Conservation (phyloP, 1,284 basidiomycete genomes). For the Boletellus sp. region DNA sequence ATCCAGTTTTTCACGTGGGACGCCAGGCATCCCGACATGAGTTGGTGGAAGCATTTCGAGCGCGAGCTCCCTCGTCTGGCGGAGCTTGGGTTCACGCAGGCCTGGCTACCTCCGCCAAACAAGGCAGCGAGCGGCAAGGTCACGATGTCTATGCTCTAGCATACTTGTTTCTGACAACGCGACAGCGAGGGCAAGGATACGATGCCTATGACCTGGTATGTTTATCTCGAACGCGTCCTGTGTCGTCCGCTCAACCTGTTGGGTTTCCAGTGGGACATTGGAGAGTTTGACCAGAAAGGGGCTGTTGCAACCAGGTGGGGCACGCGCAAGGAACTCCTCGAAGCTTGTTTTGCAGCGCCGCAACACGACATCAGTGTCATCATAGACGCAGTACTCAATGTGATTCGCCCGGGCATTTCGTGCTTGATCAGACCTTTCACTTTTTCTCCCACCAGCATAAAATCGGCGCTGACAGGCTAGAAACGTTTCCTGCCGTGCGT, state of each 20-base stretch:
- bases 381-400: slow-evolving; percentile 77
- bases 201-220: slow-evolving; percentile 77
- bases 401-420: slow-evolving; percentile 33
- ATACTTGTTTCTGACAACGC: slow-evolving; percentile 5
- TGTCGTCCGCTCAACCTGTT: neutral
- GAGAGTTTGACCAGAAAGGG: slow-evolving; percentile 89
- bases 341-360: slow-evolving; percentile 58
- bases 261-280: slow-evolving; percentile 75
- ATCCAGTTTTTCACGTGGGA: slow-evolving; percentile 87
- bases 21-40: slow-evolving; percentile 50
- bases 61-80: slow-evolving; percentile 65
- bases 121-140: slow-evolving; percentile 63
- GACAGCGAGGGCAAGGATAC: slow-evolving; percentile 66
- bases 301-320: slow-evolving; percentile 87
- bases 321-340: slow-evolving; percentile 75
- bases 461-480: slow-evolving; percentile 77
- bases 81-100: slow-evolving; percentile 79
- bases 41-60: slow-evolving; percentile 85
- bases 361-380: slow-evolving; percentile 60
- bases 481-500: slow-evolving; percentile 72
- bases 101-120: slow-evolving; percentile 77
- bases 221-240: neutral
- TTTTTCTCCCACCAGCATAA: slow-evolving; percentile 53
- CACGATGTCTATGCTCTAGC: slow-evolving; percentile 3
- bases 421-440: slow-evolving; percentile 6